Conservation (phyloP, 805 yeast species). For the Kodamaea restingae region DNA sequence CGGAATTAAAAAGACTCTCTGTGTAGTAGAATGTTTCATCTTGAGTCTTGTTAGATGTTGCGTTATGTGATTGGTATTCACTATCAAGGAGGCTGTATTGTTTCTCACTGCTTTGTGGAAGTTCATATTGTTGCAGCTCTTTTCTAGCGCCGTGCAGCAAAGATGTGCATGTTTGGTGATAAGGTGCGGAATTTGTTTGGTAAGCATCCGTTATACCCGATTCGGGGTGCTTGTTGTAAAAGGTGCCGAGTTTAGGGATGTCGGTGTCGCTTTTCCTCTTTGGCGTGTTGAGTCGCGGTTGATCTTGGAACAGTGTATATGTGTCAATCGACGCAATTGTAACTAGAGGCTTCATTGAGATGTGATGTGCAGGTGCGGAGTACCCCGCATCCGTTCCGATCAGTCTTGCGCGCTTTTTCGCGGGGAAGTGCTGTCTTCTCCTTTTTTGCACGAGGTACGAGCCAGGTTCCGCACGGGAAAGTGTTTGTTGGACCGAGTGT, state of each 20-base stretch:
- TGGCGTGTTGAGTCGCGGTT: neutral
- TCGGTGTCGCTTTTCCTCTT: constrained; percentile 8
- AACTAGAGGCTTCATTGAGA: constrained; percentile 22
- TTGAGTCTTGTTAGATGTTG: no score
- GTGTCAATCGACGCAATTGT: constrained; percentile 21
- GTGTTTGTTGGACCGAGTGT: neutral
- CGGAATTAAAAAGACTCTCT: no score
- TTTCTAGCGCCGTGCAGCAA: no score
- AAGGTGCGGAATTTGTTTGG: neutral
- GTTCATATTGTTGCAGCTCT: no score
- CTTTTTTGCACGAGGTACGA: neutral
- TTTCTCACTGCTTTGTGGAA: no score
- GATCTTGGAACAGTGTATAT: constrained; percentile 10
- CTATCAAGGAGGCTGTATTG: no score
- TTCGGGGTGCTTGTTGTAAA: constrained; percentile 1
- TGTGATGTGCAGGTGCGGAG: neutral
- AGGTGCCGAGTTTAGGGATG: constrained; percentile 8
- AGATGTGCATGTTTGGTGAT: no score
- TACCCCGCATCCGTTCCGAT: neutral
- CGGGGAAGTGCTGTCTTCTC: neutral
- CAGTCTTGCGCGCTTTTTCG: constrained; percentile 6
- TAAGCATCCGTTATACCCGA: no score
- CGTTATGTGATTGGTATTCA: no score
- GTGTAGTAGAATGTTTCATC: no score
- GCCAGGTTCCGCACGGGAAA: no score